phyloP scores from a whole-genome alignment of 768 basidiomycete species.

The Atractiella rhizophila region DNA sequence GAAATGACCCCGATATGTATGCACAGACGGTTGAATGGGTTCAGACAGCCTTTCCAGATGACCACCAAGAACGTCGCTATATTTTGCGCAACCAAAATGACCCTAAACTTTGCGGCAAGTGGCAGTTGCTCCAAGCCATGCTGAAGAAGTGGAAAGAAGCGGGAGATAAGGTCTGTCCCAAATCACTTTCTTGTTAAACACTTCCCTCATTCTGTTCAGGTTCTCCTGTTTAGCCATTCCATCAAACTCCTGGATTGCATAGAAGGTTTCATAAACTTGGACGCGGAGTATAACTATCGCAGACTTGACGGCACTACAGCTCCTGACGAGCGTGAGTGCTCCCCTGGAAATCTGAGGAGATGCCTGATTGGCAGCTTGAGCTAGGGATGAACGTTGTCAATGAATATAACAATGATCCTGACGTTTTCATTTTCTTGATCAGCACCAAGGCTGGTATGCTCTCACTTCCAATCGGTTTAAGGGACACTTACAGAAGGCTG shows the following conservation, averaged over 20 bases:
- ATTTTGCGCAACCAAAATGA: too few relatives aligned
- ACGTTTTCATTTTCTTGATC: conserved; percentile 58
- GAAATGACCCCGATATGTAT: conserved; percentile 40
- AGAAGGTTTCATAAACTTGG: conserved; percentile 7
- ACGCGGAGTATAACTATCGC: conserved; percentile 3
- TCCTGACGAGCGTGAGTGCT: conserved; percentile 37
- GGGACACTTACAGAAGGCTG: too few relatives aligned
- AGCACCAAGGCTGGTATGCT: conserved; percentile 75
- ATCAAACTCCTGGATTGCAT: conserved; percentile 8
- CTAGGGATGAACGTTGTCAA: not conserved
- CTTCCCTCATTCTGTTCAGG: not conserved
- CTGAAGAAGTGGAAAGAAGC: conserved; percentile 39
- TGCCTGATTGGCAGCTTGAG: not conserved
- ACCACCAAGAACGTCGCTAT: conserved; percentile 21
- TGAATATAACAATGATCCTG: conserved; percentile 55
- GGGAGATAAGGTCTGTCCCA: conserved; percentile 66
- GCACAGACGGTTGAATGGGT: conserved; percentile 37
- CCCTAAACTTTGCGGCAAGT: conserved; percentile 55
- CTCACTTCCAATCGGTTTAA: conserved; percentile 76
- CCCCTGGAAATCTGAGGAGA: too few relatives aligned
- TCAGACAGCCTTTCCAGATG: conserved; percentile 38
- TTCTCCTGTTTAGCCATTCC: conserved; percentile 4
- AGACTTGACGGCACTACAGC: conserved; percentile 50
- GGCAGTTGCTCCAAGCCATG: conserved; percentile 48
- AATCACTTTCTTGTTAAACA: conserved; percentile 36